Evolutionary conservation across 352 stramenopile genomes (phyloP).

Genomic region (Phytophthora cactorum): DNA sequence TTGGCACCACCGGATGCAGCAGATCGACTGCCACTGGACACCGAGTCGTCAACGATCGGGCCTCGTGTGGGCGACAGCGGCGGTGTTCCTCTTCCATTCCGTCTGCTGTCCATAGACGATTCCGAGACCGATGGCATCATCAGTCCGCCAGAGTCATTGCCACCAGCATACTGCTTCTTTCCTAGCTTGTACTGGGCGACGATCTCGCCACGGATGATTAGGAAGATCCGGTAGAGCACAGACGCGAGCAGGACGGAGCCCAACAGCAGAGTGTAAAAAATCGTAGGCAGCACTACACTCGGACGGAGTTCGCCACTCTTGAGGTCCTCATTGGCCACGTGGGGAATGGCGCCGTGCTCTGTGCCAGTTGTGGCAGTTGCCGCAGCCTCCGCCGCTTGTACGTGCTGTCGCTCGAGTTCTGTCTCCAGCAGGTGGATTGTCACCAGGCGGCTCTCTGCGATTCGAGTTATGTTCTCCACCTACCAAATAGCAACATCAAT

Average conservation of each 20-base stretch:
- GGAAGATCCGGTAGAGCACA: constrained; percentile 61
- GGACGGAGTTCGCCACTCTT: constrained; percentile 22
- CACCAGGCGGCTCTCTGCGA: constrained; percentile 69
- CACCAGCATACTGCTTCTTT: constrained; percentile 26
- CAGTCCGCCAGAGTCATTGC: constrained; percentile 2
- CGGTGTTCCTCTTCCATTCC: constrained; percentile 31
- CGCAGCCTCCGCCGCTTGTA: constrained; percentile 49
- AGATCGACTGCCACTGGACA: constrained; percentile 16
- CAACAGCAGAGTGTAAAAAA: constrained; percentile 60
- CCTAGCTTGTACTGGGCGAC: constrained; percentile 38
- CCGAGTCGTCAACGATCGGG: constrained; percentile 29
- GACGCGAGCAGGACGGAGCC: constrained; percentile 48
- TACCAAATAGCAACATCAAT: constrained; percentile 9
- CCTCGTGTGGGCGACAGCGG: constrained; percentile 34
- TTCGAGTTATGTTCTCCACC: constrained; percentile 72
- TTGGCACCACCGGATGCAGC: constrained; percentile 7
- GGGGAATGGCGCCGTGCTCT: constrained; percentile 6
- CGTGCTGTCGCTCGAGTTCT: constrained; percentile 67
- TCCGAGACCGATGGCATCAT: constrained; percentile 37
- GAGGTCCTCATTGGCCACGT: constrained; percentile 14
- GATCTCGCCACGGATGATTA: constrained; percentile 55
- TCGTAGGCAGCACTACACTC: constrained; percentile 51
- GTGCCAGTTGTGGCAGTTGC: constrained; percentile 27
- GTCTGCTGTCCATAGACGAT: constrained; percentile 22
- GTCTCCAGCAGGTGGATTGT: constrained; percentile 80